Conservation (phyloP, 805 yeast genomes). For the Tetrapisispora pingtungensis region DNA sequence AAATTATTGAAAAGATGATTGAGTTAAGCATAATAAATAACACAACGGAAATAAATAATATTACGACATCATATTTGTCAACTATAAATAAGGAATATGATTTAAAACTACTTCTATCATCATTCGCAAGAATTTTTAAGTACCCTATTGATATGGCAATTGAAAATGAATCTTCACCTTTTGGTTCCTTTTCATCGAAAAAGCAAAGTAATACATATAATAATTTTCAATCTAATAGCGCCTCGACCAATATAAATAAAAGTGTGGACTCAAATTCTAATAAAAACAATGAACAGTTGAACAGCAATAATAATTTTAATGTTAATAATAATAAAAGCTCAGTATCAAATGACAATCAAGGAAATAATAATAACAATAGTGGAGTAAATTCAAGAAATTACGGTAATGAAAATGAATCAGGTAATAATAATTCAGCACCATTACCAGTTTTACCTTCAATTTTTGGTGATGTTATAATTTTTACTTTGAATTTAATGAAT, state of each 20-base stretch:
- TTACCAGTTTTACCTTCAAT: constrained; percentile 36
- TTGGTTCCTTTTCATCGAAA: constrained; percentile 13
- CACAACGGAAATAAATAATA: background rate
- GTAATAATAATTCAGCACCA: constrained; percentile 7
- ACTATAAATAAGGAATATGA: constrained; percentile 48
- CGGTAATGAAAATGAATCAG: constrained; percentile 5
- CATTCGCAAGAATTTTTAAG: constrained; percentile 40
- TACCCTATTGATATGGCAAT: constrained; percentile 34
- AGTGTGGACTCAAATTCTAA: background rate
- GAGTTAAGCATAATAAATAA: background rate
- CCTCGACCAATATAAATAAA: background rate
- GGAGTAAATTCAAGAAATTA: background rate
- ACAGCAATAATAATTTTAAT: constrained; percentile 1
- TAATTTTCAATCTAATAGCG: constrained; percentile 1
- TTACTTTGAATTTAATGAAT: constrained; percentile 70
- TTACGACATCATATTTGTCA: constrained; percentile 31
- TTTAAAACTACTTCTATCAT: constrained; percentile 37
- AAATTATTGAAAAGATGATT: background rate
- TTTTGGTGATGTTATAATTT: constrained; percentile 48
- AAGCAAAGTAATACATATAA: constrained; percentile 2
- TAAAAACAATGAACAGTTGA: background rate
- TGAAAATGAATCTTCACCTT: constrained; percentile 32
- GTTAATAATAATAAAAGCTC: constrained; percentile 1
- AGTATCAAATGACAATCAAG: background rate
- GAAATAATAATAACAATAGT: background rate